These are phyloP conservation scores for Chlorella sp. DNA, from an alignment of 139 green algal species.

Conservation along the genomic window DNA sequence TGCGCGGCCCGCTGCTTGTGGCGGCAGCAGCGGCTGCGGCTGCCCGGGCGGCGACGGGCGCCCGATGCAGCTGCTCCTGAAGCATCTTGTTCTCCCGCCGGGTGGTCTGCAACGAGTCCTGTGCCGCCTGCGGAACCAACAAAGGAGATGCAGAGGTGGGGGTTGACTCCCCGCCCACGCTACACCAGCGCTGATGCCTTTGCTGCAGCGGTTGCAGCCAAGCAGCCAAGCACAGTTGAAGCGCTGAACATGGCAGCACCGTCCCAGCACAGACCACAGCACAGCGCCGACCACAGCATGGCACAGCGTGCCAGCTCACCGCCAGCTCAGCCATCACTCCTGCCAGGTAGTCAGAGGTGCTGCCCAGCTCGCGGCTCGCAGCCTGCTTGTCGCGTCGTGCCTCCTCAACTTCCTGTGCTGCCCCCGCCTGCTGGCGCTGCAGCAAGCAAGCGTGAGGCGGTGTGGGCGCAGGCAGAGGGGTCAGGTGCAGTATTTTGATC, in stretches of 20 bases:
- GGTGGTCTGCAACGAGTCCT: constrained; percentile 3
- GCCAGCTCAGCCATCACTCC: constrained; percentile 36
- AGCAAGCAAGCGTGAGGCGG: background rate
- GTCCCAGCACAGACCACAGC: background rate
- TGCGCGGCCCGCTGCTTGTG: background rate
- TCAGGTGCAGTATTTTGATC: background rate
- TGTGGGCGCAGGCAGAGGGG: no score
- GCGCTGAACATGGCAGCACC: background rate
- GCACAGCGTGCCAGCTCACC: constrained; percentile 13
- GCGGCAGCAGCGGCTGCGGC: background rate
- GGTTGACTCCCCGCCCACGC: background rate
- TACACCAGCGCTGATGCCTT: background rate
- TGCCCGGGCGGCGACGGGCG: background rate
- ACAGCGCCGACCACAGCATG: background rate
- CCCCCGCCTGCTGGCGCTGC: constrained; percentile 26
- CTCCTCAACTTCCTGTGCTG: constrained; percentile 14
- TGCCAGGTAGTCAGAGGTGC: constrained; percentile 34
- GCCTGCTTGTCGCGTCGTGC: background rate
- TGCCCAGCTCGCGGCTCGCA: constrained; percentile 24
- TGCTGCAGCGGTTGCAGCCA: background rate
- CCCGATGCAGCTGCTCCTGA: constrained; percentile 11
- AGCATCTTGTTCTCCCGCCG: constrained; percentile 5
- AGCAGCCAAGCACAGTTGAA: background rate
- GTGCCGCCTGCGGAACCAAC: background rate
- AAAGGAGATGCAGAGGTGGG: background rate